Evolutionary conservation across 352 stramenopile genomes (phyloP).

Genomic region (Albugo candida): DNA sequence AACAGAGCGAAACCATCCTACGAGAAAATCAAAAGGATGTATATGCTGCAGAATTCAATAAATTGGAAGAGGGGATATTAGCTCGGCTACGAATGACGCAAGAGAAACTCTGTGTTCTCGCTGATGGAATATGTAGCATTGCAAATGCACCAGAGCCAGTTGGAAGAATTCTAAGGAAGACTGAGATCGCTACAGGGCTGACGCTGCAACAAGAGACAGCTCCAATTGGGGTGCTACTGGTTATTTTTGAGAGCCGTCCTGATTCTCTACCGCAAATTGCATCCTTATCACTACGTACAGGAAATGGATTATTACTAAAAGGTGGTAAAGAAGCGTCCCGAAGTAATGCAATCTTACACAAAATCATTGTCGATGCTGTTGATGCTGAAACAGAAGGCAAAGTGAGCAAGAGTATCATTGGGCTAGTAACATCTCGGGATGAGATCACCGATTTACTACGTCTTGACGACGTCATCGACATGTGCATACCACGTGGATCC

Average conservation of each 20-base stretch:
- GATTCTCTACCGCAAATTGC: conserved; percentile 94
- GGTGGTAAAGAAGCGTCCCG: conserved; percentile 89
- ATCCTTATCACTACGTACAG: conserved; percentile 85
- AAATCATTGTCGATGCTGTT: conserved; percentile 87
- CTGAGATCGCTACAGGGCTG: conserved; percentile 83
- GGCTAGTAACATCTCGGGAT: conserved; percentile 86
- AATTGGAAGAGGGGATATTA: conserved; percentile 42
- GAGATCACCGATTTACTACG: conserved; percentile 86
- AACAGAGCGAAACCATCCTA: conserved; percentile 70
- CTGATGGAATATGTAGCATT: conserved; percentile 88
- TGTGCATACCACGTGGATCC: conserved; percentile 95
- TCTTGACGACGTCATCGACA: conserved; percentile 93
- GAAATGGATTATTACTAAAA: conserved; percentile 94
- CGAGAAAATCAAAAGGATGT: conserved; percentile 88
- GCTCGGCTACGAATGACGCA: conserved; percentile 77
- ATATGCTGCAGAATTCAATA: conserved; percentile 41
- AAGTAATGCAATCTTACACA: conserved; percentile 83
- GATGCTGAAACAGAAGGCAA: conserved; percentile 67
- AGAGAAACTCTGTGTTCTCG: conserved; percentile 88
- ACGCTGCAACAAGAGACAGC: conserved; percentile 86
- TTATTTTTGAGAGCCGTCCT: conserved; percentile 96
- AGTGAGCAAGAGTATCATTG: conserved; percentile 87
- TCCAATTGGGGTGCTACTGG: conserved; percentile 93
- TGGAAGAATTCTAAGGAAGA: conserved; percentile 51
- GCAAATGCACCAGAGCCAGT: conserved; percentile 61